Base-by-base conservation (phyloP, 2,329 filamentous ascomycete genomes). In the Triangularia verruculosa region DNA sequence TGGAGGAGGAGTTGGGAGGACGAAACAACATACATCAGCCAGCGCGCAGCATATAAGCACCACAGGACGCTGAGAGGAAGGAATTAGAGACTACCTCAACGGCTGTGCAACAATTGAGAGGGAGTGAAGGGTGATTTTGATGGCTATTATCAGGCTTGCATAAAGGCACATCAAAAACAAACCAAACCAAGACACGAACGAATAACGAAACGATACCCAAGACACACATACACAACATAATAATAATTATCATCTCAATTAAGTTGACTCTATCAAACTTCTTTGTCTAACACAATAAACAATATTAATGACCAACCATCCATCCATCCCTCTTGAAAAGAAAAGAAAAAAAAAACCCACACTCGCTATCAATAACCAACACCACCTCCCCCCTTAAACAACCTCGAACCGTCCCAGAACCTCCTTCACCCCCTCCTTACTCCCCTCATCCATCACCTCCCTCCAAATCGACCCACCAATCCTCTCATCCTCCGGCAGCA, bases 401-500 rank as follows among this genome's bases (percentile, higher is more conserved):
- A 71, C 39, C 0, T 82, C 81, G 51, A 83, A 76, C 67, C 78
- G 79, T 61, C 77, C 81, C 62, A 94, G 75, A 22, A 91, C 89
- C 67, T 91, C 87, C 24, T 88, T 84, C 1, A 89, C 79, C 70
- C 84, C 78, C 1, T 83, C 84, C 39, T 27, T 27, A 22, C 17
- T 3, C 24, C 57, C 8, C 7, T 59, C 15, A 22, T 8, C 13
- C 43, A 27, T 4, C 84, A 84, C 58, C 84, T 83, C 8, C 89
- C 89, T 9, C 84, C 84, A 11, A 93, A 85, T 11, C 87, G 80
- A 30, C 85, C 83, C 57, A 80, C 84, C 93, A 12, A 94, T 77
- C 24, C 83, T 83, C 61, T 88, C 79, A 1, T 80, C 80, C 59
- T 86, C 82, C 1, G 85, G 79, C 22, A 98, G 70, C 2, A 92